phyloP scores from a whole-genome alignment of 768 basidiomycete genomes.

The Lyophyllum decastes region DNA sequence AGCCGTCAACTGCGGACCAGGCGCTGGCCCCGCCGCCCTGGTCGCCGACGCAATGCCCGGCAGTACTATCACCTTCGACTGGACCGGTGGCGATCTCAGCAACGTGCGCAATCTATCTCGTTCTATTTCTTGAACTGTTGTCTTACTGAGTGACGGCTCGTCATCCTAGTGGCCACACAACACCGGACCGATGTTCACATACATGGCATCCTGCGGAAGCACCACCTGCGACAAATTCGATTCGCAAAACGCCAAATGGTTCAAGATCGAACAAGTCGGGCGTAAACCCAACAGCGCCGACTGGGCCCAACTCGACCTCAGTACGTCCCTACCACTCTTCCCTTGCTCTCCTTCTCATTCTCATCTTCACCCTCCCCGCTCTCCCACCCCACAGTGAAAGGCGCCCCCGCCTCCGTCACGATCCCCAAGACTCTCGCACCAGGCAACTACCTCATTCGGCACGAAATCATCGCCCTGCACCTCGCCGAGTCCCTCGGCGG shows the following conservation, averaged over 20 bases:
- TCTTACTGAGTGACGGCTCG: too few relatives aligned
- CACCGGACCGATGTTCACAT: constrained; percentile 72
- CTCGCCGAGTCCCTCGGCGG: constrained; percentile 55
- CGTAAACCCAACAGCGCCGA: constrained; percentile 32
- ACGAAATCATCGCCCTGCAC: constrained; percentile 82
- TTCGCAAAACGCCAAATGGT: constrained; percentile 62
- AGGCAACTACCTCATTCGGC: constrained; percentile 76
- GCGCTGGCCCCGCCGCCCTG: constrained; percentile 48
- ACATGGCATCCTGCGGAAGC: constrained; percentile 65
- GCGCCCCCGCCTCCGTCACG: constrained; percentile 38
- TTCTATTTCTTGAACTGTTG: background rate
- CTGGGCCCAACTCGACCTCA: constrained; percentile 58
- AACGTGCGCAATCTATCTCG: constrained; percentile 26
- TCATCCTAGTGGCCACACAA: constrained; percentile 52
- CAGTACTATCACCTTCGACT: constrained; percentile 53
- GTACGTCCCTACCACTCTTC: constrained; percentile 34
- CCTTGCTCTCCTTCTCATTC: background rate
- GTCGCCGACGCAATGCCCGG: constrained; percentile 62
- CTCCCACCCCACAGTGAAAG: constrained; percentile 32
- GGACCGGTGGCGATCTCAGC: constrained; percentile 49
- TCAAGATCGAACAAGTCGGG: constrained; percentile 67
- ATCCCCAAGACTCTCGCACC: constrained; percentile 56
- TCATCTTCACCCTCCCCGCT: too few relatives aligned
- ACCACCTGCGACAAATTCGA: constrained; percentile 63
- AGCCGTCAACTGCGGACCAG: constrained; percentile 60